These are phyloP conservation scores for Prinsepia uniflora DNA, from an alignment of 306 rosid genomes.

Conservation along the genomic window DNA sequence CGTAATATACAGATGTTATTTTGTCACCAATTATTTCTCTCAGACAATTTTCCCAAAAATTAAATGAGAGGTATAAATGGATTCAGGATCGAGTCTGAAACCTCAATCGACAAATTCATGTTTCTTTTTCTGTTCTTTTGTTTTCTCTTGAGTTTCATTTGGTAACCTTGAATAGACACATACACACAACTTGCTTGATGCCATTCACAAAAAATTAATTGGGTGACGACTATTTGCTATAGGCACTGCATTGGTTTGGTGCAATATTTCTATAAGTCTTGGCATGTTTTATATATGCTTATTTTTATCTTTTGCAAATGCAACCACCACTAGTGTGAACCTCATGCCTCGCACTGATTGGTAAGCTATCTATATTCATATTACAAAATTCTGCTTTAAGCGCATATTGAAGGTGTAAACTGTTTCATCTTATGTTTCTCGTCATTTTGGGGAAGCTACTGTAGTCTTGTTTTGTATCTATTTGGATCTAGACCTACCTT, in stretches of 20 bases:
- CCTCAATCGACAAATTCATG: background rate
- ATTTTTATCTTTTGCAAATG: too few species aligned
- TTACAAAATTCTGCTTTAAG: too few species aligned
- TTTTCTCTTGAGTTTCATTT: background rate
- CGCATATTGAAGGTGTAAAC: too few species aligned
- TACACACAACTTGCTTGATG: background rate
- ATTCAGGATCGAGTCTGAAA: too few species aligned
- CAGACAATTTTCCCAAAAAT: too few species aligned
- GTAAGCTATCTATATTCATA: too few species aligned
- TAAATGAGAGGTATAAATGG: too few species aligned
- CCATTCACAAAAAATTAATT: background rate
- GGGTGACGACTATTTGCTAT: background rate
- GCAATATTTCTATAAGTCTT: background rate
- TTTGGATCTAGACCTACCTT: background rate
- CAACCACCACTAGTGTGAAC: too few species aligned
- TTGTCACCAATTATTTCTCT: too few species aligned
- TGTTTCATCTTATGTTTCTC: background rate
- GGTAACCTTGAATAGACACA: background rate
- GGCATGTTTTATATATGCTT: background rate
- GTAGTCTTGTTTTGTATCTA: background rate
- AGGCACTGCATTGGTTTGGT: conserved; percentile 2
- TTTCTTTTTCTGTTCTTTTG: background rate
- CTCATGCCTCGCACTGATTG: too few species aligned
- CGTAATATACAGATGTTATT: too few species aligned
- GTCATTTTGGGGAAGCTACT: background rate